phyloP scores from a whole-genome alignment of 345 rosid genomes.

The Ceriops decandra region DNA sequence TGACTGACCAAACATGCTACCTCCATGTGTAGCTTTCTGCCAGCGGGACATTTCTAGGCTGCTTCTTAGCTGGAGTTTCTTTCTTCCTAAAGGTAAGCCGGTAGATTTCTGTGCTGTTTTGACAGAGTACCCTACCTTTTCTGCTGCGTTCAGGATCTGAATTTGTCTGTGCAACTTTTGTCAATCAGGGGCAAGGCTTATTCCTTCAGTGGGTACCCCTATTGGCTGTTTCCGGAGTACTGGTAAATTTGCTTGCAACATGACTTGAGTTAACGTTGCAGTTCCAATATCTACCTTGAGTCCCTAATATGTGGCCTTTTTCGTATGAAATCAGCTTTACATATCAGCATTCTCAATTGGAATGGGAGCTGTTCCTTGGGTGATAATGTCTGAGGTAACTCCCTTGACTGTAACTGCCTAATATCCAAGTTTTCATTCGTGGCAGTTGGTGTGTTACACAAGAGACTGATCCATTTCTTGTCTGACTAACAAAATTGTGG shows the following conservation, averaged over 20 bases:
- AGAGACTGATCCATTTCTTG: too few species aligned
- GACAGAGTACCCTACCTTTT: neutral
- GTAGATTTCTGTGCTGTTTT: neutral
- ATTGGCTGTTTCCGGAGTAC: conserved; percentile 66
- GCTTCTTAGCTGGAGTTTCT: conserved; percentile 65
- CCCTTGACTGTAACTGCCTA: neutral
- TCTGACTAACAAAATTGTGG: neutral
- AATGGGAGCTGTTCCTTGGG: conserved; percentile 96
- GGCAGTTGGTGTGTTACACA: too few species aligned
- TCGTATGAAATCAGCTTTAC: conserved; percentile 41
- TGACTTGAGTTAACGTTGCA: neutral
- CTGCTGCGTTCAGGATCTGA: conserved; percentile 1
- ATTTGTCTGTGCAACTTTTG: conserved; percentile 4
- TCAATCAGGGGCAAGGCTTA: conserved; percentile 50
- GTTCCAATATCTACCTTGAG: neutral
- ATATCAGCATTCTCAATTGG: conserved; percentile 74
- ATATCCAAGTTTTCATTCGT: too few species aligned
- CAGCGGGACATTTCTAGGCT: conserved; percentile 69
- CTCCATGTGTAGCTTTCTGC: conserved; percentile 54
- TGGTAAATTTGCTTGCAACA: conserved; percentile 37
- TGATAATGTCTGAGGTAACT: conserved; percentile 91
- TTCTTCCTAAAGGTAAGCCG: conserved; percentile 63
- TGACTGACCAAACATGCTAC: conserved; percentile 2
- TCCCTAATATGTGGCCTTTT: neutral
- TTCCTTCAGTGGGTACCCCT: conserved; percentile 61